Evolutionary conservation across 495 filamentous ascomycete genomes (phyloP).

Genomic region (Penicillium angulare): DNA sequence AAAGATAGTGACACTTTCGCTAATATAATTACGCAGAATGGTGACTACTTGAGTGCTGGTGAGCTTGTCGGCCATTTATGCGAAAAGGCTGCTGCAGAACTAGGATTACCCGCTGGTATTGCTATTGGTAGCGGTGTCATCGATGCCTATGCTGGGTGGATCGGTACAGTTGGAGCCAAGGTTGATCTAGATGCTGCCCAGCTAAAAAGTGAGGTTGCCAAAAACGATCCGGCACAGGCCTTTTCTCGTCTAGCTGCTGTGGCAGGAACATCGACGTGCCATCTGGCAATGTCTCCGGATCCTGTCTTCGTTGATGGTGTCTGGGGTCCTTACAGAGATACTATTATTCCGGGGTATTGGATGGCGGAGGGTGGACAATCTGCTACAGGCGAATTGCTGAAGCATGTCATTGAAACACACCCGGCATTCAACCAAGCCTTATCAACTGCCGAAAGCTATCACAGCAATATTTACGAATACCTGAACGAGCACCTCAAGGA

Average conservation of each 20-base stretch:
- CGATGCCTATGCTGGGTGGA: conserved; percentile 97
- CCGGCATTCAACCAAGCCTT: conserved; percentile 76
- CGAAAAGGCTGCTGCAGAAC: conserved; percentile 75
- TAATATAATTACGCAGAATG: conserved; percentile 61
- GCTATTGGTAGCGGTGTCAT: conserved; percentile 95
- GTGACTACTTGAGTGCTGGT: conserved; percentile 83
- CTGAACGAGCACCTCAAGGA: conserved; percentile 84
- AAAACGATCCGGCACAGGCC: conserved; percentile 84
- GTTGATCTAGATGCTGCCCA: conserved; percentile 65
- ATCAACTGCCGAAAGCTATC: conserved; percentile 71
- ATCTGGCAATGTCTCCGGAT: conserved; percentile 89
- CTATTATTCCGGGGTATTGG: conserved; percentile 87
- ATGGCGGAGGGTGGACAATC: conserved; percentile 96
- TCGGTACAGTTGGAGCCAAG: conserved; percentile 96
- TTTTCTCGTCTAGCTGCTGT: conserved; percentile 93
- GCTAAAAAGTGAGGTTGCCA: conserved; percentile 55
- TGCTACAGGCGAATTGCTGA: conserved; percentile 90
- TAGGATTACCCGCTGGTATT: conserved; percentile 85
- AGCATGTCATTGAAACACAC: conserved; percentile 91
- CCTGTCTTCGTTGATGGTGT: conserved; percentile 91
- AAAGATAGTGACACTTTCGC: neutral
- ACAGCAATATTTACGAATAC: conserved; percentile 88
- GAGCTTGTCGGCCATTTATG: conserved; percentile 83
- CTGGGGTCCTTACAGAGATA: conserved; percentile 95
- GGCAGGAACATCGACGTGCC: conserved; percentile 94